Conservation (phyloP, 2,329 filamentous ascomycete species). For the Fusarium azukiicola region DNA sequence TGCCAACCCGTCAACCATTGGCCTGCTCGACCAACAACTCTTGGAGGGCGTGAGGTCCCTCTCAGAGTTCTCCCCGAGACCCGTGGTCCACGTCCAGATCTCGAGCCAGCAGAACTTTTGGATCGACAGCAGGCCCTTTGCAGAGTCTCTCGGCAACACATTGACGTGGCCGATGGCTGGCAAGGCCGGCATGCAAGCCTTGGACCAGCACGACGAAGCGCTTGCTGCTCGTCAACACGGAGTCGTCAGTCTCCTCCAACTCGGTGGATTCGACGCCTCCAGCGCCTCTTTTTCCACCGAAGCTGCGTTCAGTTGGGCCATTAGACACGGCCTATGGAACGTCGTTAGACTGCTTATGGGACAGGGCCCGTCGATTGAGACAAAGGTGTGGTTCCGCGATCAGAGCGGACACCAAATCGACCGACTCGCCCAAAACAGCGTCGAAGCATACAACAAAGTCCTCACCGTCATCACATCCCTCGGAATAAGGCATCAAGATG, state of each 20-base stretch:
- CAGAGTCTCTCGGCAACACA: not conserved
- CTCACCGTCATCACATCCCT: not conserved
- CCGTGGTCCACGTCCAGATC: not conserved
- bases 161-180: not conserved
- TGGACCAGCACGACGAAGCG: not conserved
- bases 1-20: not conserved
- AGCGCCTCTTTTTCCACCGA: not conserved
- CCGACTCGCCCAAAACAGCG: not conserved
- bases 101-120: conserved; percentile 3
- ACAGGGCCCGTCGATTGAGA: not conserved
- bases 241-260: not conserved
- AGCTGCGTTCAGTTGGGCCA: conserved; percentile 5
- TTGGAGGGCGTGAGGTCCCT: not conserved
- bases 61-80: not conserved
- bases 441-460: not conserved
- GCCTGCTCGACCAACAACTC: conserved; percentile 3
- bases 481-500: not conserved
- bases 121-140: not conserved
- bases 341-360: not conserved
- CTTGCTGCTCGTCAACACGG: not conserved
- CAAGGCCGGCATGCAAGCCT: not conserved
- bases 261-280: not conserved
- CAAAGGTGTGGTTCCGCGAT: not conserved
- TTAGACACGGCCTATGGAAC: not conserved
- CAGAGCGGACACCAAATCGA: not conserved